Percentiles rank a stretch among this genome's conserved stretches.
phyloP scores from a whole-genome alignment of 176 grass and related monocot genomes.

The Triticum monococcum region DNA sequence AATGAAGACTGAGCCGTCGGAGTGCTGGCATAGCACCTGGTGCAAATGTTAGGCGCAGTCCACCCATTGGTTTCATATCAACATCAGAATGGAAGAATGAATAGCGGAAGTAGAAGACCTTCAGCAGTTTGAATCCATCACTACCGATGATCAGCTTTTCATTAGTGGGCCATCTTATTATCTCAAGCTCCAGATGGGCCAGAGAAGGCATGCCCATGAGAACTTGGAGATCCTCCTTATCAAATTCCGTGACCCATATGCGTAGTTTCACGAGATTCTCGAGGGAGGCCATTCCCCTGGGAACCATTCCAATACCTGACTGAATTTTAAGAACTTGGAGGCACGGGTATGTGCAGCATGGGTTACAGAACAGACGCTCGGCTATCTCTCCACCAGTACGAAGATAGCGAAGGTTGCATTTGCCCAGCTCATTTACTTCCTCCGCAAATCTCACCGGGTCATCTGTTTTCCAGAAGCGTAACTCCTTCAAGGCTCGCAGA shows the following conservation, averaged over 20 bases:
- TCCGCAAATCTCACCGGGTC: not conserved
- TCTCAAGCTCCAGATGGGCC: not conserved
- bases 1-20: accelerated
- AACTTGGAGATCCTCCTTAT: not conserved
- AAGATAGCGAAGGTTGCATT: not conserved
- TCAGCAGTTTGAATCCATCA: not conserved
- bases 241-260: accelerated
- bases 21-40: not conserved
- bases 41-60: not conserved
- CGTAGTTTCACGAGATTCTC: not conserved
- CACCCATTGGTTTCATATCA: too few species aligned
- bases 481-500: not conserved
- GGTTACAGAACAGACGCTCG: not conserved
- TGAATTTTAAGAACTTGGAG: not conserved
- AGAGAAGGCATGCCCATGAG: not conserved
- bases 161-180: too few species aligned
- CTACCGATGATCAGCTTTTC: not conserved
- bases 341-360: not conserved
- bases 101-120: too few species aligned
- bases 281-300: not conserved
- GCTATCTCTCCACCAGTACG: not conserved
- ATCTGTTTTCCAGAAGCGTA: accelerated
- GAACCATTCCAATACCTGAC: accelerated
- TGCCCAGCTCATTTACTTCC: not conserved
- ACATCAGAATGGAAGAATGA: too few species aligned